Evolutionary conservation across 257 asterid species (phyloP).

Genomic region (Solanum gracilifrons): DNA sequence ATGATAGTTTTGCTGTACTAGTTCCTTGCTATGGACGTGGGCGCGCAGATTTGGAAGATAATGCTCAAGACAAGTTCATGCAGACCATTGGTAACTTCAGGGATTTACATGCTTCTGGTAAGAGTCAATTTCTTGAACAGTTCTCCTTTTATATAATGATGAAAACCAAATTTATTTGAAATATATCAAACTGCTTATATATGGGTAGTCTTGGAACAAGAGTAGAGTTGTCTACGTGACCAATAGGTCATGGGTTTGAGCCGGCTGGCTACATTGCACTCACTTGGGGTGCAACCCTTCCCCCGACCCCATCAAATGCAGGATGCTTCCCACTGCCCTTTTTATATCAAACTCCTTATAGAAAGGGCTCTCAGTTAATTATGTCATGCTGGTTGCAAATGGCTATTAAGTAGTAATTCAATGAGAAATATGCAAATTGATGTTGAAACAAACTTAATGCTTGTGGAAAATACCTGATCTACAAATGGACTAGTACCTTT

Average conservation of each 20-base stretch:
- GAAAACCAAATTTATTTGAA: background rate
- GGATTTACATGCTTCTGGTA: slow-evolving; percentile 25
- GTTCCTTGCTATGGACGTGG: slow-evolving; percentile 44
- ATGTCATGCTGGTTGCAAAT: background rate
- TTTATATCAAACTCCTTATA: background rate
- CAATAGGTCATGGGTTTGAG: background rate
- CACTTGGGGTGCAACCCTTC: background rate
- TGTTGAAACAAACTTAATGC: background rate
- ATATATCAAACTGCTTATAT: background rate
- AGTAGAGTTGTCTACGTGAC: background rate
- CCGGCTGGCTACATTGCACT: background rate
- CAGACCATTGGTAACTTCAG: slow-evolving; percentile 19
- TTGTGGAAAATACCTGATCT: background rate
- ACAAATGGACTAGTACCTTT: background rate
- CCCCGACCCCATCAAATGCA: background rate
- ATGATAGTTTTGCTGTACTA: slow-evolving; percentile 39
- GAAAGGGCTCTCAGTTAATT: background rate
- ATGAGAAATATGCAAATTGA: background rate
- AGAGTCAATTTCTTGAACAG: background rate
- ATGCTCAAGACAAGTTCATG: slow-evolving; percentile 11
- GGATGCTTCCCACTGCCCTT: background rate
- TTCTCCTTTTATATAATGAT: background rate
- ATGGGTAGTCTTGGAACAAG: background rate
- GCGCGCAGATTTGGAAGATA: slow-evolving; percentile 8
- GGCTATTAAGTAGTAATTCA: background rate